phyloP scores from a whole-genome alignment of 2,329 filamentous ascomycete genomes.

The Penicillium verrucosum region DNA sequence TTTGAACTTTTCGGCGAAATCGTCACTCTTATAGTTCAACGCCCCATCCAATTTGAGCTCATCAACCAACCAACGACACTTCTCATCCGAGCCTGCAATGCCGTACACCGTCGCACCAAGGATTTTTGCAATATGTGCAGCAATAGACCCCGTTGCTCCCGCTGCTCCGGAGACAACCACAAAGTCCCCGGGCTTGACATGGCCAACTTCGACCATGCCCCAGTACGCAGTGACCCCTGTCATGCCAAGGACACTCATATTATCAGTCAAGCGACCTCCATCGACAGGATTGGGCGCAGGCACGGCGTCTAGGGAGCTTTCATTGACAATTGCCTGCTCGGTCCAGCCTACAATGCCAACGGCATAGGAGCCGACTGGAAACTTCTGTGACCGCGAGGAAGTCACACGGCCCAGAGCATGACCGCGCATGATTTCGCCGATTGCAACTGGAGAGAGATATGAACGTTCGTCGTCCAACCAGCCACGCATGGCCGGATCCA shows the following conservation, averaged over 20 bases:
- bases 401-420: not conserved
- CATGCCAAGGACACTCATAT: slow-evolving; percentile 36
- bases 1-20: not conserved
- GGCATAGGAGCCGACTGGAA: not conserved
- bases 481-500: not conserved
- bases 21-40: slow-evolving; percentile 52
- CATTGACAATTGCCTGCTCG: not conserved
- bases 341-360: not conserved
- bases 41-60: slow-evolving; percentile 53
- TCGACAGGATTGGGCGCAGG: not conserved
- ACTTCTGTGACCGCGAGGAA: not conserved
- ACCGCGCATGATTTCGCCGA: not conserved
- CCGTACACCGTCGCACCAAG: slow-evolving; percentile 43
- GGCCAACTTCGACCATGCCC: slow-evolving; percentile 42
- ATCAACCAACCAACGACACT: slow-evolving; percentile 52
- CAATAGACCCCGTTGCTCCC: slow-evolving; percentile 49
- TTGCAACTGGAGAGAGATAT: not conserved
- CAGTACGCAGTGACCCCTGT: slow-evolving; percentile 50
- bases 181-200: slow-evolving; percentile 39
- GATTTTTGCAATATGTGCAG: slow-evolving; percentile 52
- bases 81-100: slow-evolving; percentile 52
- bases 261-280: not conserved
- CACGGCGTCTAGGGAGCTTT: not conserved
- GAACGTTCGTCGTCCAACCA: not conserved
- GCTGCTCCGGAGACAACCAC: slow-evolving; percentile 50